phyloP scores from a whole-genome alignment of 2,329 filamentous ascomycete species.

The Annulohypoxylon truncatum region DNA sequence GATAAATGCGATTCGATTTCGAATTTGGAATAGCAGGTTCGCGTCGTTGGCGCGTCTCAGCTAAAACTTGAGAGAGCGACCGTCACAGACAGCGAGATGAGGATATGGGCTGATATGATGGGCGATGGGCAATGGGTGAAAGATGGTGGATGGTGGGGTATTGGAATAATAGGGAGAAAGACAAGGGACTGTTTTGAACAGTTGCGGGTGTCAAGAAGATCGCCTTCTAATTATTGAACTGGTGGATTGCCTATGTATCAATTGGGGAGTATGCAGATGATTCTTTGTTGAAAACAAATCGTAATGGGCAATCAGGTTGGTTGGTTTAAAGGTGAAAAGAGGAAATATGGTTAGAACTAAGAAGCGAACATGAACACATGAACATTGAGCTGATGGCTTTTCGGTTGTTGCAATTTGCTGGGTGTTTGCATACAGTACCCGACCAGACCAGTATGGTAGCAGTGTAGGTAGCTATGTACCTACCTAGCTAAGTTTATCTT shows the following conservation, averaged over 20 bases:
- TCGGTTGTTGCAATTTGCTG: slow-evolving; percentile 2
- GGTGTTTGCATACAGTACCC: slow-evolving; percentile 8
- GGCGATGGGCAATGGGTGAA: slow-evolving; percentile 9
- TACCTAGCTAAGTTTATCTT: neutral
- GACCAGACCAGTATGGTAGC: neutral
- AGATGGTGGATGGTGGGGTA: slow-evolving; percentile 4
- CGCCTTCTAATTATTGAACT: slow-evolving; percentile 7
- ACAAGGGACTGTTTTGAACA: slow-evolving; percentile 6
- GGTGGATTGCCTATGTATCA: slow-evolving; percentile 6
- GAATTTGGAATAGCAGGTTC: neutral
- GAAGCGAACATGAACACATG: neutral
- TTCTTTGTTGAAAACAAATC: slow-evolving; percentile 21
- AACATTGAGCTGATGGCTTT: neutral
- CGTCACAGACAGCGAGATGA: slow-evolving; percentile 5
- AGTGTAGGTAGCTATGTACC: neutral
- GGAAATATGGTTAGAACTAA: slow-evolving; percentile 1
- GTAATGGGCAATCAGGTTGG: neutral
- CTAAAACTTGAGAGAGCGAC: neutral
- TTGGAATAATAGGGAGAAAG: neutral
- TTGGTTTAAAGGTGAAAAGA: slow-evolving; percentile 5
- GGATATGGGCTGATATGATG: slow-evolving; percentile 25
- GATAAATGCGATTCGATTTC: neutral
- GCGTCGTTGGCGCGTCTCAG: slow-evolving; percentile 17
- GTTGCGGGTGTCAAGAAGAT: slow-evolving; percentile 3
- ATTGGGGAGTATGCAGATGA: neutral